Base-by-base conservation (phyloP, 192 early-diverging fungal genomes). In the Gorgonomyces haynaldii region DNA sequence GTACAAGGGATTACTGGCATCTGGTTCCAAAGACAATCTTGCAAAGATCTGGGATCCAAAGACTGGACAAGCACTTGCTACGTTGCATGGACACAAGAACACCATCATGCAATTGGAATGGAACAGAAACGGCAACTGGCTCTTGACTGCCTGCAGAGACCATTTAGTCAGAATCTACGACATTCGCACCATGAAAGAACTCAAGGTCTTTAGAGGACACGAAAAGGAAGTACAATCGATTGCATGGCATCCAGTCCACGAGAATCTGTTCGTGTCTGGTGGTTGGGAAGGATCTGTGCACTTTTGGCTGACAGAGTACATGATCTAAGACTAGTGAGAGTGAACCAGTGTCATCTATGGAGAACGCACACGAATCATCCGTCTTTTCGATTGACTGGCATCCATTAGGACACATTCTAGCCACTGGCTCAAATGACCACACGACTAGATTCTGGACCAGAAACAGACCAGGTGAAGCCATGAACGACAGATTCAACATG, bases 1-100 rank as follows among this genome's bases (percentile, higher is more conserved):
- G 23, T 75, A 79, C 52, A 83, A 92, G 60, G 89, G 84, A 2
- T 62, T 98, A 41, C 67, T 98, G 0, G 92, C 89, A 21, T 94
- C 91, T 10, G 91, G 96, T 26, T 82, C 84, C 36, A 95, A 94
- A 48, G 96, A 98, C 64, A 89, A 91, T 51, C 67, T 88, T 13
- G 81, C 91, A n/a, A 93, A 94, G 53, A 65, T 94, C 25, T 98
- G 96, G 96, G 96, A 98, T 65, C 96, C 96, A 2, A 88, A 89
- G 49, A 75, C 84, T 2, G 84, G 86, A 31, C 81, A 86, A 47
- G 77, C 78, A 26, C 62, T 98, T 23, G 83, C 85, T 2, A 90
- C 89, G 17, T 57, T 98, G 74, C 86, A 91, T 49, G 88, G 91
- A 0, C 90, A 96, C 60, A 92, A 94, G 55, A 93, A 93, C 59